Conservation (phyloP, 1,284 basidiomycete genomes). For the Abortiporus biennis region DNA sequence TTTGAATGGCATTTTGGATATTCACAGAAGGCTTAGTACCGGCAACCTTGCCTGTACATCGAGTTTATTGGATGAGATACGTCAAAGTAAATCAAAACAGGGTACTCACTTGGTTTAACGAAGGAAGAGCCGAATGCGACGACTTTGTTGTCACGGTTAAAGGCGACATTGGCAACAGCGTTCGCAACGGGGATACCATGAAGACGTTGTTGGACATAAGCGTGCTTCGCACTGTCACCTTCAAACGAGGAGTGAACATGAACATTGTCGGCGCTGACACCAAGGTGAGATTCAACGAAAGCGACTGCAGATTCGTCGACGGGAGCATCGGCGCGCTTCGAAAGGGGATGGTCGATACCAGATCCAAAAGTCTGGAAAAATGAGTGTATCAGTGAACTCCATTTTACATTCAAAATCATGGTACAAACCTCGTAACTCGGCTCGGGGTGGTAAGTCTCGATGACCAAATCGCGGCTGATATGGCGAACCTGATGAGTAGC, state of each 20-base stretch:
- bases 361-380: constrained; percentile 33
- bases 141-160: constrained; percentile 31
- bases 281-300: constrained; percentile 1
- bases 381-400: no score
- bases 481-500: constrained; percentile 35
- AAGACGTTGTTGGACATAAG: constrained; percentile 2
- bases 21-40: constrained; percentile 30
- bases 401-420: no score
- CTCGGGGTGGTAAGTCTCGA: constrained; percentile 37
- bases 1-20: constrained; percentile 31
- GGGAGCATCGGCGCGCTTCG: constrained; percentile 2
- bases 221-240: constrained; percentile 2
- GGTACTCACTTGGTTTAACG: constrained; percentile 33
- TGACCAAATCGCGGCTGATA: constrained; percentile 26
- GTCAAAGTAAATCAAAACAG: background rate
- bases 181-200: constrained; percentile 35
- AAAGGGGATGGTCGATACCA: constrained; percentile 28
- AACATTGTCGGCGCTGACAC: constrained; percentile 1
- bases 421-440: constrained; percentile 33
- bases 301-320: constrained; percentile 2
- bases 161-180: constrained; percentile 40
- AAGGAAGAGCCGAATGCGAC: constrained; percentile 45
- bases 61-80: no score
- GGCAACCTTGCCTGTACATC: constrained; percentile 30
- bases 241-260: constrained; percentile 1